Evolutionary conservation across 1,139 yeast genomes (phyloP), one percentile per base, ranked within the genome.

Genomic region (Chernovozyma aurita): DNA sequence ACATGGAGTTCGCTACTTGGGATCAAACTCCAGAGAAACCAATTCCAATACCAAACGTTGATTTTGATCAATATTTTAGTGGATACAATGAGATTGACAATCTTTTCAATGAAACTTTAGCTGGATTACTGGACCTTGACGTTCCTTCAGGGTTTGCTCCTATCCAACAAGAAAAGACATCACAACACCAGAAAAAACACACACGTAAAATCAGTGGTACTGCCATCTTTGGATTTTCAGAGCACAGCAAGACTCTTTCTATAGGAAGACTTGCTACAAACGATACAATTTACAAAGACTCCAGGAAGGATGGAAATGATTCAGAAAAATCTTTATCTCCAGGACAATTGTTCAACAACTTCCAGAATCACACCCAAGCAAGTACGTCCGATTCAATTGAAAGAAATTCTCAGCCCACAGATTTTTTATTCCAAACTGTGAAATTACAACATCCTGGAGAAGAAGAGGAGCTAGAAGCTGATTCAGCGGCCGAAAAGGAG

Each of bases 181-280:
- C 29, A 11, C 30, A 33, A 4, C 31, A 30, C 20, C 47, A 42
- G 20, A 42, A 43, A 31, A 56, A 51, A 31, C 75, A 69, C 40
- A 50, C 61, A 33, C 50, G 74, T 33, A 65, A 65, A 41, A 53
- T 57, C 24, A 75, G 81, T 56, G 85, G 84, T 7, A 78, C 85
- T 1, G 83, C 83, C 6, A 78, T 78, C 27, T 78, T 78, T 52
- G 85, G 85, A 0, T 78, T 73, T 45, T 57, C 65, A 2, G 74
- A 70, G 35, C 84, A 78, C 50, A 73, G 67, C 43, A 65, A 74
- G 36, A 78, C 70, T 22, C 52, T 77, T 18, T 69, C 77, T 1
- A 57, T 74, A 18, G 64, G 65, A n/a, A 35, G 27, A 13, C 15
- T 14, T 31, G n/a, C 21, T 17, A 6, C 32, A 30, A 25, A 32